Conservation (phyloP, 2,329 filamentous ascomycete species). For the Ophiostoma sp. region DNA sequence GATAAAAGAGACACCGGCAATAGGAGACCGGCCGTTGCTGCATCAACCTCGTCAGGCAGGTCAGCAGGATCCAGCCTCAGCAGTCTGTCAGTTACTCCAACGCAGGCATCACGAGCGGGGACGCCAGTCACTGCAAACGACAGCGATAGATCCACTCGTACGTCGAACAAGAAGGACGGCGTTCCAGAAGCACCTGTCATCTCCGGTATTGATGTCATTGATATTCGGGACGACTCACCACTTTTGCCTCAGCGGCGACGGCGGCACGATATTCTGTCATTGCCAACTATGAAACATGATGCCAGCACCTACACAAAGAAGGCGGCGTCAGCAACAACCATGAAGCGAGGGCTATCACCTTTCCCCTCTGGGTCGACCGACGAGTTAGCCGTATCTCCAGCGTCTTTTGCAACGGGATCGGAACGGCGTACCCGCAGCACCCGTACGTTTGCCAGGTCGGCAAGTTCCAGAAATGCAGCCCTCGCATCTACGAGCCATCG, state of each 20-base stretch:
- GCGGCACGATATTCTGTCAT: not conserved
- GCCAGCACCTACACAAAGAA: not conserved
- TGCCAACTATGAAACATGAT: not conserved
- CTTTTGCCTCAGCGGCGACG: slow-evolving; percentile 13
- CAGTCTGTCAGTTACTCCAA: slow-evolving; percentile 37
- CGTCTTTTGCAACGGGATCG: slow-evolving; percentile 30
- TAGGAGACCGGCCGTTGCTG: not conserved
- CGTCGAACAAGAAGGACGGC: slow-evolving; percentile 13
- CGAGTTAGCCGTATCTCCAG: slow-evolving; percentile 42
- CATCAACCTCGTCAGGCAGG: slow-evolving; percentile 6
- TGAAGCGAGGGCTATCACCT: slow-evolving; percentile 22
- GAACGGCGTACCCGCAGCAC: slow-evolving; percentile 27
- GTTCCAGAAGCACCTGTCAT: not conserved
- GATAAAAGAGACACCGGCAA: not conserved
- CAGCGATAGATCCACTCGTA: slow-evolving; percentile 17
- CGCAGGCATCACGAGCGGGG: slow-evolving; percentile 20
- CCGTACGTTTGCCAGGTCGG: slow-evolving; percentile 17
- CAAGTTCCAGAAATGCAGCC: slow-evolving; percentile 16
- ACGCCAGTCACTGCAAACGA: slow-evolving; percentile 23
- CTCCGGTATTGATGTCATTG: not conserved
- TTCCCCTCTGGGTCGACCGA: slow-evolving; percentile 40
- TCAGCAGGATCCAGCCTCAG: slow-evolving; percentile 38
- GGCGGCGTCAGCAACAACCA: not conserved
- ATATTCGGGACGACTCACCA: slow-evolving; percentile 6
- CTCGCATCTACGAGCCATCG: slow-evolving; percentile 9